These are phyloP conservation scores for Lanmaoa pseudosensibilis DNA, from an alignment of 768 basidiomycete species.

Conservation along the genomic window DNA sequence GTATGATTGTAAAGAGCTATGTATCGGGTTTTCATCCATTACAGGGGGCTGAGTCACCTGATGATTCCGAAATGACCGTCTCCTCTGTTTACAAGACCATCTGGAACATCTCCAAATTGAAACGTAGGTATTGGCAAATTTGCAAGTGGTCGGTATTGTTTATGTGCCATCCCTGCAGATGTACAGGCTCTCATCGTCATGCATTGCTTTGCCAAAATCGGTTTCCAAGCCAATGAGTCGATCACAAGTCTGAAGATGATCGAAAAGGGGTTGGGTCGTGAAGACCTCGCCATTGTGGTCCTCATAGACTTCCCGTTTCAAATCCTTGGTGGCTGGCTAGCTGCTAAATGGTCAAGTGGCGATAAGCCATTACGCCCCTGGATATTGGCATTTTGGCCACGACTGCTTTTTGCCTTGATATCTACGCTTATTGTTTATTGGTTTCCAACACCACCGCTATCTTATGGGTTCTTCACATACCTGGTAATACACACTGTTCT, in stretches of 20 bases:
- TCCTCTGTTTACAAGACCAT: conserved; percentile 90
- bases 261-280: conserved; percentile 93
- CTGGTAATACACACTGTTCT: conserved; percentile 80
- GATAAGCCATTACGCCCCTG: conserved; percentile 80
- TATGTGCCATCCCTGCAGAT: conserved; percentile 48
- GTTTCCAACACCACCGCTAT: conserved; percentile 80
- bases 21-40: neutral
- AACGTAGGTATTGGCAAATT: conserved; percentile 53
- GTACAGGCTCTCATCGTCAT: conserved; percentile 84
- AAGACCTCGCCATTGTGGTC: conserved; percentile 94
- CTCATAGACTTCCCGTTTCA: conserved; percentile 98
- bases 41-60: conserved; percentile 73
- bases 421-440: conserved; percentile 77
- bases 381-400: conserved; percentile 89
- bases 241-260: conserved; percentile 91
- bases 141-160: neutral
- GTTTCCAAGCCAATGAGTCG: conserved; percentile 92
- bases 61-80: conserved; percentile 86
- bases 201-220: conserved; percentile 90
- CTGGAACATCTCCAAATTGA: conserved; percentile 89
- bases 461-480: conserved; percentile 74
- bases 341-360: conserved; percentile 87
- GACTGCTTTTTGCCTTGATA: conserved; percentile 69
- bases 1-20: conserved; percentile 15
- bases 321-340: conserved; percentile 91